Conservation (phyloP, 441 rosid genomes). For the Biscutella laevigata region DNA sequence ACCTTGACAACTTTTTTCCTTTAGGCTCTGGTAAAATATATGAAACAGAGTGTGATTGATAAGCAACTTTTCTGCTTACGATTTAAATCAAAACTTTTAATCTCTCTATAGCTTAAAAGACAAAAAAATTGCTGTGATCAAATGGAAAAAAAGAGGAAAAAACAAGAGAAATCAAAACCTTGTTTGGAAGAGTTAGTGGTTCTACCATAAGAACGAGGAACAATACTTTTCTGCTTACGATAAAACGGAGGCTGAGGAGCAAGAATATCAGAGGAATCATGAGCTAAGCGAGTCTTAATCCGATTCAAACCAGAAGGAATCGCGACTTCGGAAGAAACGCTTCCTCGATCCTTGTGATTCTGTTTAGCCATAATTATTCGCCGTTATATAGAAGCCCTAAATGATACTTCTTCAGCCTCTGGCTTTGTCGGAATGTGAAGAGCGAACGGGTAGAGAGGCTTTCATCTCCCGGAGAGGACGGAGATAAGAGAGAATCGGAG, state of each 20-base stretch:
- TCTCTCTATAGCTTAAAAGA: no score
- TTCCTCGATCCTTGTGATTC: constrained; percentile 28
- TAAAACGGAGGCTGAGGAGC: constrained; percentile 37
- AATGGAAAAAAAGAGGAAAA: no score
- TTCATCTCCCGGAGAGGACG: no score
- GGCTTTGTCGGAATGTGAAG: no score
- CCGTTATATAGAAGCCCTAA: no score
- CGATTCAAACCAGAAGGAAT: constrained; percentile 77
- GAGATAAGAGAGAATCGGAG: no score
- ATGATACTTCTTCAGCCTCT: no score
- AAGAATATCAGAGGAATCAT: constrained; percentile 30
- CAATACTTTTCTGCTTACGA: constrained; percentile 30
- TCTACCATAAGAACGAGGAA: constrained; percentile 33
- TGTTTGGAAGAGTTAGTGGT: constrained; percentile 25
- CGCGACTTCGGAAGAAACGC: constrained; percentile 28
- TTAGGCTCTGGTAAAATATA: constrained; percentile 29
- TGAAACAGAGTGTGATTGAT: constrained; percentile 17
- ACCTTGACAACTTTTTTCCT: constrained; percentile 51
- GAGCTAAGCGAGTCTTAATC: constrained; percentile 53
- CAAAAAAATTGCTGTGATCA: constrained; percentile 10
- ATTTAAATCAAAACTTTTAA: no score
- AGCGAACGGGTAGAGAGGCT: no score
- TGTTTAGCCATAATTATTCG: constrained; percentile 35
- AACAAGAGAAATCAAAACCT: constrained; percentile 34
- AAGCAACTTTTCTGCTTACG: no score